Evolutionary conservation across 257 asterid genomes (phyloP), one percentile per base, ranked within the genome.

Genomic region (Nicotiana paniculata): DNA sequence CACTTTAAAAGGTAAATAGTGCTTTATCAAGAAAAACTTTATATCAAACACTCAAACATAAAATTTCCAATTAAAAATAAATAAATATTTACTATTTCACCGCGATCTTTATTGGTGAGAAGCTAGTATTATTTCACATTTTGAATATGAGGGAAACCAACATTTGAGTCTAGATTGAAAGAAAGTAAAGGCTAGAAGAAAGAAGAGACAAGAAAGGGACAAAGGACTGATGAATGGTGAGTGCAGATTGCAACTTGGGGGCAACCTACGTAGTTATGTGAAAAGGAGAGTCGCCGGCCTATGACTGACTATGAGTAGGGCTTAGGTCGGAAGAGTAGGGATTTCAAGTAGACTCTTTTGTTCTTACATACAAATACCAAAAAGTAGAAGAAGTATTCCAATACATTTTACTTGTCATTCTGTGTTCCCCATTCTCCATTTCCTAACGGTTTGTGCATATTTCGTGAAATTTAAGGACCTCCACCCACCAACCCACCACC

Each of bases 231-330:
- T 48, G 78, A 18, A 28, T 18, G 46, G 39, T 43, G 48, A 67
- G 57, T 3, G 43, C 1, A 72, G 12, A 43, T 74, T 48, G 62
- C 62, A 72, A 66, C 11, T 43, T 15, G 46, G 46, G 74, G 48
- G 74, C 13, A 67, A 74, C 61, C 39, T 74, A 24, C 39, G 24
- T 13, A 12, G 39, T 80, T 26, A 46, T 83, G 88, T 81, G 37
- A 59, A 85, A 87, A 78, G 87, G 67, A 35, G 28, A 26, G 67
- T 39, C 87, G 90, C 88, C 90, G 88, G 17, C 88, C 90, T 87
- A 87, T 16, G 24, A 26, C 4, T 51, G 15, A 35, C 12, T 30
- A 61, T 24, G 39, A 24, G 43, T 37, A 53, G 58, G 48, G n/a
- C 32, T 21, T 24, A 30, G 4, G 3, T 43, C 5, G 79, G 58